Conservation (phyloP, 1,139 yeast genomes). For the Pichia cactophila region DNA sequence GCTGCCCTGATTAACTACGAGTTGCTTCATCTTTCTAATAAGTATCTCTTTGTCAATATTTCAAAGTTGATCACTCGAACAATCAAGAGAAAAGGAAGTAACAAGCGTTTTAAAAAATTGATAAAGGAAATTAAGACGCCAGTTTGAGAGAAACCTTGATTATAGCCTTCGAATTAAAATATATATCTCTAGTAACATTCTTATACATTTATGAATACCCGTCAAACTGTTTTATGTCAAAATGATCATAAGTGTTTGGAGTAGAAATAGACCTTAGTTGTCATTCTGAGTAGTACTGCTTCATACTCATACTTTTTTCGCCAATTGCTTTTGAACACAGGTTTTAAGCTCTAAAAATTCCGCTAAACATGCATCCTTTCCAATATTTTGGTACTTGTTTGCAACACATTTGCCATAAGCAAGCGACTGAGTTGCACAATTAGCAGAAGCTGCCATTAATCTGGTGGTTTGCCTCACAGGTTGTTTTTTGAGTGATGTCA, state of each 20-base stretch:
- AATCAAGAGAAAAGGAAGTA: constrained; percentile 22
- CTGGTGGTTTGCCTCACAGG: constrained; percentile 24
- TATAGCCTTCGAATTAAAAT: too few relatives aligned
- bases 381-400: constrained; percentile 44
- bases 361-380: constrained; percentile 47
- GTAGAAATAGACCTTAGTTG: too few relatives aligned
- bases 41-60: constrained; percentile 28
- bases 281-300: too few relatives aligned
- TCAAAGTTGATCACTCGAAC: constrained; percentile 27
- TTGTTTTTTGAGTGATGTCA: constrained; percentile 13
- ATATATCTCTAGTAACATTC: too few relatives aligned
- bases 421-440: constrained; percentile 24
- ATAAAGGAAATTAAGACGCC: constrained; percentile 19
- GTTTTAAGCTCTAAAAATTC: constrained; percentile 51
- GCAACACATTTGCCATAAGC: constrained; percentile 59
- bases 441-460: constrained; percentile 23
- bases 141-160: background rate
- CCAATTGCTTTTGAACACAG: constrained; percentile 43
- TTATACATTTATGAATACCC: too few relatives aligned
- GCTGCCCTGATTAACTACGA: constrained; percentile 45
- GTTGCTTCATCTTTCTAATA: constrained; percentile 41
- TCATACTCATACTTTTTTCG: constrained; percentile 7
- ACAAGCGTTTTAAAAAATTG: constrained; percentile 27
- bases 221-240: too few relatives aligned
- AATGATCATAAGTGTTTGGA: too few relatives aligned